phyloP scores from a whole-genome alignment of 1,139 yeast species.

The Hemisphaericaspora lyxosophila region DNA sequence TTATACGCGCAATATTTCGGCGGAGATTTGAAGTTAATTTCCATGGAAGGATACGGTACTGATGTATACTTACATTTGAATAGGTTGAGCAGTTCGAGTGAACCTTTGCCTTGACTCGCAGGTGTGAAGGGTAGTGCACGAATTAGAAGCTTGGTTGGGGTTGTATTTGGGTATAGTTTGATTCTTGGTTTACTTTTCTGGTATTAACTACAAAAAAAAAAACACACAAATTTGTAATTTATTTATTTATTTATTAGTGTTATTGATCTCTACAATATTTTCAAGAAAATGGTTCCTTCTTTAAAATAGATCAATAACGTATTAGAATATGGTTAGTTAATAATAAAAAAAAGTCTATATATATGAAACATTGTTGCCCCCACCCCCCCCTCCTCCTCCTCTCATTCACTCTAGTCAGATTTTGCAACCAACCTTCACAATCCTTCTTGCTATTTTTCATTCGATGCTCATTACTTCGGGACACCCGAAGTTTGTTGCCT shows the following conservation, averaged over 20 bases:
- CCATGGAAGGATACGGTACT: constrained; percentile 95
- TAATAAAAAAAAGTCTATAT: too few relatives aligned
- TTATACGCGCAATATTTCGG: constrained; percentile 89
- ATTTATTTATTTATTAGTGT: background rate
- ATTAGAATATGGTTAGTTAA: background rate
- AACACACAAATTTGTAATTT: background rate
- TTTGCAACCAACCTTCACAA: too few relatives aligned
- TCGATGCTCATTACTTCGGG: too few relatives aligned
- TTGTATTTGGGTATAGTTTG: constrained; percentile 2
- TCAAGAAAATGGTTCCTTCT: background rate
- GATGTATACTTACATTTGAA: constrained; percentile 87
- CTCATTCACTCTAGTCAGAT: too few relatives aligned
- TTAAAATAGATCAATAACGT: background rate
- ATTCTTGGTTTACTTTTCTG: constrained; percentile 1
- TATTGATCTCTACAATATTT: background rate
- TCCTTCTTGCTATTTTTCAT: too few relatives aligned
- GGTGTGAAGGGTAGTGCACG: constrained; percentile 10
- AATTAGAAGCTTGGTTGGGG: constrained; percentile 4
- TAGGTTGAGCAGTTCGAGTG: constrained; percentile 46
- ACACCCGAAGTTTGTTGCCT: too few relatives aligned
- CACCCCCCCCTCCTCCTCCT: too few relatives aligned
- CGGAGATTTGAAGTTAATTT: constrained; percentile 81
- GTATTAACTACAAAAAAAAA: background rate
- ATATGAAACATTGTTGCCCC: too few relatives aligned
- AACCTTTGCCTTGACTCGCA: constrained; percentile 40